A percentile compares a stretch with the other conserved stretches of the same genome.
Conservation (phyloP, 768 basidiomycete genomes). For the Termitomyces sp. region DNA sequence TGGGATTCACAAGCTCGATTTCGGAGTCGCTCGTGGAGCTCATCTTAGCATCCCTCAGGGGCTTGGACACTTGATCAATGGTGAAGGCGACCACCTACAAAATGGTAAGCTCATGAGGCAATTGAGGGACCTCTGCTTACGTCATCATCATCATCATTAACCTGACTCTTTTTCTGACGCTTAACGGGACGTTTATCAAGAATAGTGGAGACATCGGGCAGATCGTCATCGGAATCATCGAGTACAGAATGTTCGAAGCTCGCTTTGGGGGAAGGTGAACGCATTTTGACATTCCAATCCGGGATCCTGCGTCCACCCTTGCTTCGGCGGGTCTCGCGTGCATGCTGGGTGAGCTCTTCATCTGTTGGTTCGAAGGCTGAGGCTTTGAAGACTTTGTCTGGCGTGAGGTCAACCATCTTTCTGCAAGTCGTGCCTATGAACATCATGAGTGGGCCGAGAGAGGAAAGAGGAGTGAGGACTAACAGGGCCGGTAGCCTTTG, state of each 20-base stretch:
- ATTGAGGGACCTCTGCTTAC: neutral
- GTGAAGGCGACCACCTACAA: constrained; percentile 19
- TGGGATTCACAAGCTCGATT: constrained; percentile 15
- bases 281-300: constrained; percentile 17
- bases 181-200: constrained; percentile 28
- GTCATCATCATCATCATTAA: constrained; percentile 11
- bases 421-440: constrained; percentile 61
- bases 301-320: constrained; percentile 14
- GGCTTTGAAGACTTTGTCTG: constrained; percentile 51
- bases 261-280: constrained; percentile 23
- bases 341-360: constrained; percentile 44
- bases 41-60: constrained; percentile 11
- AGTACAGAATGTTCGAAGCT: constrained; percentile 23
- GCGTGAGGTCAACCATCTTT: constrained; percentile 51
- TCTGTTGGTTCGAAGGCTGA: constrained; percentile 65
- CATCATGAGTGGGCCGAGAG: neutral
- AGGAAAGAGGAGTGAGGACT: constrained; percentile 13
- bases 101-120: neutral
- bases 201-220: constrained; percentile 43
- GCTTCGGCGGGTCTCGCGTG: constrained; percentile 27
- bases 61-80: constrained; percentile 24
- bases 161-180: constrained; percentile 23
- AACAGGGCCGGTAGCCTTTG: constrained; percentile 58
- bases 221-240: constrained; percentile 47
- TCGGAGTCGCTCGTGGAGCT: constrained; percentile 21